Percentiles rank a stretch among this genome's conserved stretches.
phyloP scores from a whole-genome alignment of 352 stramenopile genomes.

The Phytophthora foliorum region DNA sequence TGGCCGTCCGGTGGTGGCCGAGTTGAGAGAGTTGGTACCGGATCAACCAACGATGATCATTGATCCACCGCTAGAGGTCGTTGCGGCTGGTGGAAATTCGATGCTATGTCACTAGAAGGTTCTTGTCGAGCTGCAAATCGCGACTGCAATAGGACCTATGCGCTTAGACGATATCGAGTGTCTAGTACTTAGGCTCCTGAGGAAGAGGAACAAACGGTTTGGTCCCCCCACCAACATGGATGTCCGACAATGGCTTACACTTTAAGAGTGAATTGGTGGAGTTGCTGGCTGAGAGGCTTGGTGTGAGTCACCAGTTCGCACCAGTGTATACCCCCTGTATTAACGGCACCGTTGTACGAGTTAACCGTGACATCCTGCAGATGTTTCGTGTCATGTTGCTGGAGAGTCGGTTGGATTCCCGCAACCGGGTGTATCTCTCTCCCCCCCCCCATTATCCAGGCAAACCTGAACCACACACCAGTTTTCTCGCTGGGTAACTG shows the following conservation, averaged over 20 bases:
- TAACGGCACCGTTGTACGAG: too few species aligned
- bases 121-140: slow-evolving; percentile 8
- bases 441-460: slow-evolving; percentile 13
- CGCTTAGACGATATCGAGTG: slow-evolving; percentile 15
- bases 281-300: too few species aligned
- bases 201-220: too few species aligned
- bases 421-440: slow-evolving; percentile 21
- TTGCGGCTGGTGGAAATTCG: slow-evolving; percentile 2
- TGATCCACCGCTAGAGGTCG: slow-evolving; percentile 1
- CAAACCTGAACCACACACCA: slow-evolving; percentile 4
- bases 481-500: slow-evolving; percentile 12
- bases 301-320: too few species aligned
- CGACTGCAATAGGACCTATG: slow-evolving; percentile 11
- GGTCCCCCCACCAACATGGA: too few species aligned
- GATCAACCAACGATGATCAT: background rate
- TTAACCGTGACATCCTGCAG: too few species aligned
- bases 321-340: too few species aligned
- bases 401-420: background rate
- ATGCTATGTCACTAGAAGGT: slow-evolving; percentile 16
- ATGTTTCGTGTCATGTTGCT: too few species aligned
- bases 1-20: background rate
- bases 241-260: too few species aligned
- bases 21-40: background rate
- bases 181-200: slow-evolving; percentile 13
- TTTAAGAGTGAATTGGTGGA: too few species aligned